A percentile compares a stretch with the other conserved stretches of the same genome.
Evolutionary conservation across 208 protist species (phyloP).

Genomic region (Trypanosoma grayi): DNA sequence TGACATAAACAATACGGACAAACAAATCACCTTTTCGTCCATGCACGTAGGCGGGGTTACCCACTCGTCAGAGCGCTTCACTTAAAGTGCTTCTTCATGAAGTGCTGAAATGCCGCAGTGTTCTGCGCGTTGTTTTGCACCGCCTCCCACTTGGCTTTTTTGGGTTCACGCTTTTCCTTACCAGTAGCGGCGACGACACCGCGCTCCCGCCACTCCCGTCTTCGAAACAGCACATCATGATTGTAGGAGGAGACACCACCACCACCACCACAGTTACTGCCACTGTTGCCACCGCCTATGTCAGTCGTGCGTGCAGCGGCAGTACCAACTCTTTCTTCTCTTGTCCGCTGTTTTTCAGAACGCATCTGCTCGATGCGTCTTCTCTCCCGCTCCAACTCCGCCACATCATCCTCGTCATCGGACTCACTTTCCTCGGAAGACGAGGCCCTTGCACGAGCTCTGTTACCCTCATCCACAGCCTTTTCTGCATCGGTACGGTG

Average conservation of each 20-base stretch:
- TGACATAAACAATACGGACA: too few relatives aligned
- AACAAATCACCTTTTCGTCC: too few relatives aligned
- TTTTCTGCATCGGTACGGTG: conserved; percentile 4
- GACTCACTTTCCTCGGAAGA: neutral
- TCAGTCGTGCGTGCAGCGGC: neutral
- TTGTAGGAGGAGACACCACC: conserved; percentile 38
- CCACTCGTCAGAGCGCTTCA: too few relatives aligned
- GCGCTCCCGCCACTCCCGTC: conserved; percentile 36
- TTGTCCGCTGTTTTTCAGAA: conserved; percentile 22
- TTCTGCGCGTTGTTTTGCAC: conserved; percentile 54
- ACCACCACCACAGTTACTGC: neutral
- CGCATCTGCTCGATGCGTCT: conserved; percentile 47
- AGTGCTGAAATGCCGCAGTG: conserved; percentile 45
- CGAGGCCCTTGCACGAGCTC: neutral
- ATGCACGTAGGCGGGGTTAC: too few relatives aligned
- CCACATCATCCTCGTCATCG: conserved; percentile 32
- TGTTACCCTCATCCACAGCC: neutral
- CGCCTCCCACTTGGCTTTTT: conserved; percentile 47
- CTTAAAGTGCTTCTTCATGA: conserved; percentile 72
- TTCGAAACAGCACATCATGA: conserved; percentile 68
- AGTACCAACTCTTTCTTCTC: conserved; percentile 12
- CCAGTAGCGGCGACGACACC: conserved; percentile 12
- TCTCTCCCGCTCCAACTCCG: conserved; percentile 45
- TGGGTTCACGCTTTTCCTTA: conserved; percentile 18
- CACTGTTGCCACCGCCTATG: neutral